Percentiles rank a stretch among this genome's conserved stretches.
These are phyloP conservation scores for Kodamaea nitidulidarum DNA, from an alignment of 805 yeast genomes.

Conservation along the genomic window DNA sequence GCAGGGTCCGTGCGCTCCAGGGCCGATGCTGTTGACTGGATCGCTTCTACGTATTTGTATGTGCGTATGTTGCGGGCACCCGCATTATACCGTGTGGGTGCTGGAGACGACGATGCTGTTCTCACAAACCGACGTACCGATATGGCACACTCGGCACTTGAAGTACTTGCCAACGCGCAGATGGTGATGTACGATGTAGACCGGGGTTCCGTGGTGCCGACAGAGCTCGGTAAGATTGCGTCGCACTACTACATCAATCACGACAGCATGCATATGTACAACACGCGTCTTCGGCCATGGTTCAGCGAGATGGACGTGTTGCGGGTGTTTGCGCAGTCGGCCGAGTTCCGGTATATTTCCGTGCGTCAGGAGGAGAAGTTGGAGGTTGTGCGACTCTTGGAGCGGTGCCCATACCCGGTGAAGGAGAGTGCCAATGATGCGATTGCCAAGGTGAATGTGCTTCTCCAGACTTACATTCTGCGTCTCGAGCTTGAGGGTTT, in stretches of 20 bases:
- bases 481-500: constrained; percentile 74
- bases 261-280: constrained; percentile 66
- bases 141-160: constrained; percentile 72
- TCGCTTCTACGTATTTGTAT: constrained; percentile 71
- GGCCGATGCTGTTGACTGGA: constrained; percentile 75
- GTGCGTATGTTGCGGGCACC: constrained; percentile 78
- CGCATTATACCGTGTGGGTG: constrained; percentile 67
- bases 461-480: constrained; percentile 86
- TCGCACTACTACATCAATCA: constrained; percentile 81
- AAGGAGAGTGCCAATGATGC: constrained; percentile 69
- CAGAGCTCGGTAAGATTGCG: constrained; percentile 78
- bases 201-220: constrained; percentile 37
- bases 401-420: constrained; percentile 81
- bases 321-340: constrained; percentile 71
- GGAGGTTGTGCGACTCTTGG: constrained; percentile 66
- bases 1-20: constrained; percentile 58
- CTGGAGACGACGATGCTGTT: constrained; percentile 40
- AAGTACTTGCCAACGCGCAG: constrained; percentile 50
- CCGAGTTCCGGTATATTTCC: constrained; percentile 80
- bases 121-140: constrained; percentile 57
- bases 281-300: constrained; percentile 58
- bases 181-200: constrained; percentile 54
- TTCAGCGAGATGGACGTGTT: constrained; percentile 70
- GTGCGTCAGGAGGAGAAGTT: constrained; percentile 80
- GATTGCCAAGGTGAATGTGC: constrained; percentile 69